Evolutionary conservation across 345 rosid genomes (phyloP), one percentile per base, ranked within the genome.

Genomic region (Punica granatum): DNA sequence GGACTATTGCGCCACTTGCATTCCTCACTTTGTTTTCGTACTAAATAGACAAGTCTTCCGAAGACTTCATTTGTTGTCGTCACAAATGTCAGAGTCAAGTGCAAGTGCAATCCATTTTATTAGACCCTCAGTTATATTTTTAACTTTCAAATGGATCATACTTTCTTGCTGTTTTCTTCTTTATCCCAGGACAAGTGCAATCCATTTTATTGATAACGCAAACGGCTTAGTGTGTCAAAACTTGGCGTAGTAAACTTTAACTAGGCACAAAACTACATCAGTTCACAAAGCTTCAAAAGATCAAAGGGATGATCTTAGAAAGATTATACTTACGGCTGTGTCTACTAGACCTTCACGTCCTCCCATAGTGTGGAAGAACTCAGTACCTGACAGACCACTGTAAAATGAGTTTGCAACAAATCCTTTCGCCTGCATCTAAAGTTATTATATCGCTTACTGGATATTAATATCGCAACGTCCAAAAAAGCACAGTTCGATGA

Each of bases 331-430:
- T 86, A 94, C 99, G 76, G 98, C 98, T 23, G 99, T 94, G 77
- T 94, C 99, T 73, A 89, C 96, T 44, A 94, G 96, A 68, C 99
- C 99, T 81, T 94, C 99, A 75, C 99, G 85, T 51, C 98, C 99
- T 72, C 88, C 97, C 97, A 94, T 94, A 46, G 99, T 94, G 78
- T 94, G 99, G 89, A 94, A 94, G 81, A 94, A 94, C 77, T 94
- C 99, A 28, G 99, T 89, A 71, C 97, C 95, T 4, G 85, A 74
- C 81, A 94, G 83, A 73, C 99, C 99, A 65, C 89, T 88, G 72
- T 94, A 94, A 86, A 94, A 94, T 42, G 99, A 94, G 78, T 89
- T 91, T 70, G 96, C 92, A 79, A 94, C 99, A 84, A 94, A 94
- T 70, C 99, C 99, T 82, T 94, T 94, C 68, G 98, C 99, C 99